Evolutionary conservation across 2,329 filamentous ascomycete genomes (phyloP), one percentile per base, ranked within the genome.

Genomic region (Mollisia scopiformis): DNA sequence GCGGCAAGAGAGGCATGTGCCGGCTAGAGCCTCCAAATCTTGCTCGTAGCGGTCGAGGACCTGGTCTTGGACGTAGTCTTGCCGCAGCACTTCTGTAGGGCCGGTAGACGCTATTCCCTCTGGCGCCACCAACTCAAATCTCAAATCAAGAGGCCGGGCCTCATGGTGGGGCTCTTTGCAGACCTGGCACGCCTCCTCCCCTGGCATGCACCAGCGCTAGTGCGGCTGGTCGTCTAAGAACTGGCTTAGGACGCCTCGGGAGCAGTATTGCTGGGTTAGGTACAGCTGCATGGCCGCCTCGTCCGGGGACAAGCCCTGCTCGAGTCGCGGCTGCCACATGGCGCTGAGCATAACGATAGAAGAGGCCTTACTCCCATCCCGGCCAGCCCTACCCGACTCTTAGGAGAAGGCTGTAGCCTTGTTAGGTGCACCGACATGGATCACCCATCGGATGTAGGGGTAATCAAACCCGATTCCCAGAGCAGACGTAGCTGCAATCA

Each of bases 231-330:
- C n/a, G 55, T 66, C 56, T 3, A 66, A 28, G 19, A 65, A 65
- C 37, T 66, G 49, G 49, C 62, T 66, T 3, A 66, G 31, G 25
- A 64, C 35, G n/a, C 47, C 21, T 8, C 46, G 39, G 41, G 21
- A 59, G 31, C 27, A 65, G 41, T 65, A 51, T 35, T 57, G 6
- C 28, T 62, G n/a, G 3, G 33, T 55, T 2, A 65, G 23, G 43
- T 63, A 66, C 5, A 59, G 39, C 19, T 65, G 21, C 23, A 65
- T 64, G 8, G 64, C 55, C 35, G 58, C 52, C 16, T 50, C 6
- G 43, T 66, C 53, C 3, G 50, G 6, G 21, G 37, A 23, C 19
- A 59, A 19, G 14, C 31, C n/a, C 30, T 11, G 19, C n/a, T 61
- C 39, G 10, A 30, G 11, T n/a, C 49, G 23, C 5, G 13, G 49